Percentiles rank a stretch among this genome's conserved stretches.
Evolutionary conservation across 805 yeast species (phyloP).

Genomic region (Blastobotrys chiropterorum): DNA sequence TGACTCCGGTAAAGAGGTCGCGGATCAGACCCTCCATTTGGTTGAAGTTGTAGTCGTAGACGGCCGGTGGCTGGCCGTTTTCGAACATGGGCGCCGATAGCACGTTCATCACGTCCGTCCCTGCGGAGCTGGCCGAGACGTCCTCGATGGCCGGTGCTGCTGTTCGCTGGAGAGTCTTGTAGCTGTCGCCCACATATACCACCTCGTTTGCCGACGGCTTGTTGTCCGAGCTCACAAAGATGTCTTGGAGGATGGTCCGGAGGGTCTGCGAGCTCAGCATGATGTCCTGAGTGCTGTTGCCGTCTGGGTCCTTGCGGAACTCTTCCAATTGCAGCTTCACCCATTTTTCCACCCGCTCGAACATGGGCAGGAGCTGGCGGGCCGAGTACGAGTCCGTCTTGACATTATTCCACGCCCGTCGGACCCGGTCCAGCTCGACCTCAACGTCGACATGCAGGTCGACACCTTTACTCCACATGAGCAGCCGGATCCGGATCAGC

Average conservation of each 20-base stretch:
- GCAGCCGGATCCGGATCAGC: constrained; percentile 13
- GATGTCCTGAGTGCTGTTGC: neutral
- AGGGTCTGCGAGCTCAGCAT: neutral
- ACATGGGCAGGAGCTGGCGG: constrained; percentile 41
- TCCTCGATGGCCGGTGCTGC: too few relatives aligned
- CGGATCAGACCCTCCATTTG: neutral
- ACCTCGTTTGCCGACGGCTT: too few relatives aligned
- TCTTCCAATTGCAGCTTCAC: neutral
- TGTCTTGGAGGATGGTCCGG: neutral
- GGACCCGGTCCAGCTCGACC: constrained; percentile 19
- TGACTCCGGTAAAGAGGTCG: neutral
- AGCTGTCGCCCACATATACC: too few relatives aligned
- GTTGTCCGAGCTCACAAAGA: neutral
- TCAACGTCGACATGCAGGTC: constrained; percentile 25
- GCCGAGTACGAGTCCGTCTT: constrained; percentile 33
- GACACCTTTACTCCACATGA: constrained; percentile 18
- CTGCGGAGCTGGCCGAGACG: too few relatives aligned
- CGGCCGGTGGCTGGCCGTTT: neutral
- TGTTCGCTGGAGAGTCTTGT: too few relatives aligned
- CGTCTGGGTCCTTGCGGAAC: neutral
- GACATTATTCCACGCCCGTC: constrained; percentile 26
- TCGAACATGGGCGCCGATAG: neutral
- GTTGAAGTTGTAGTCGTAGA: neutral
- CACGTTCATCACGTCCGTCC: neutral
- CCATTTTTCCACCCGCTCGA: constrained; percentile 3